Conservation (phyloP, 192 early-diverging fungal species). For the Mortierella alpina region DNA sequence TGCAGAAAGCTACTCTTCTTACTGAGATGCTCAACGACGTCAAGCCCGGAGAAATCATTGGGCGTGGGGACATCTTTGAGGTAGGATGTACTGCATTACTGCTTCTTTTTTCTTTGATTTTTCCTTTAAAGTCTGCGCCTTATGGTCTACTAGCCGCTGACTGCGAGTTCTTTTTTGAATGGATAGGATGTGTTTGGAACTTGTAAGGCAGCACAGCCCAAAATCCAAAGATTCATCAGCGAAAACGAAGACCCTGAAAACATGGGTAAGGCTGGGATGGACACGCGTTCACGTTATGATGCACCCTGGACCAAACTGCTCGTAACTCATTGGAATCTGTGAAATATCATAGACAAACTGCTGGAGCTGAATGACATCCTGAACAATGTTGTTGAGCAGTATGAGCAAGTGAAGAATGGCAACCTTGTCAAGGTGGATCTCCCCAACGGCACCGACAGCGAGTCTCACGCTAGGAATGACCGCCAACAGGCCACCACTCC, state of each 20-base stretch:
- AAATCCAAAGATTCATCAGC: constrained; percentile 78
- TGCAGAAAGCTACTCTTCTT: constrained; percentile 78
- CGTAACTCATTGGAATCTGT: background rate
- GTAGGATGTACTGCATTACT: constrained; percentile 15
- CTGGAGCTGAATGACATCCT: constrained; percentile 81
- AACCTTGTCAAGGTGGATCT: constrained; percentile 50
- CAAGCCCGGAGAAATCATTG: constrained; percentile 65
- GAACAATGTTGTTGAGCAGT: constrained; percentile 81
- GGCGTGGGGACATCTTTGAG: constrained; percentile 61
- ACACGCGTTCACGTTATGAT: background rate
- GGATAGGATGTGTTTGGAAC: constrained; percentile 72
- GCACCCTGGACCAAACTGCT: background rate
- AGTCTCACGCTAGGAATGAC: constrained; percentile 1
- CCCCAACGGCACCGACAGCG: constrained; percentile 16
- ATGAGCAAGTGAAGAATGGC: constrained; percentile 66
- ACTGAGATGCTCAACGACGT: constrained; percentile 85
- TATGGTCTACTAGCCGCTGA: background rate
- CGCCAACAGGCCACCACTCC: background rate
- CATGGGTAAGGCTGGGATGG: constrained; percentile 65
- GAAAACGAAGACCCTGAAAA: constrained; percentile 80
- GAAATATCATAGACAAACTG: constrained; percentile 63
- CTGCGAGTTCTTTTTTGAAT: background rate
- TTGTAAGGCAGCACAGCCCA: constrained; percentile 76
- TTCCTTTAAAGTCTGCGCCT: background rate
- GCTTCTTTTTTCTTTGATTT: background rate